phyloP scores from a whole-genome alignment of 2,329 filamentous ascomycete genomes.

The Phialophora verrucosa region DNA sequence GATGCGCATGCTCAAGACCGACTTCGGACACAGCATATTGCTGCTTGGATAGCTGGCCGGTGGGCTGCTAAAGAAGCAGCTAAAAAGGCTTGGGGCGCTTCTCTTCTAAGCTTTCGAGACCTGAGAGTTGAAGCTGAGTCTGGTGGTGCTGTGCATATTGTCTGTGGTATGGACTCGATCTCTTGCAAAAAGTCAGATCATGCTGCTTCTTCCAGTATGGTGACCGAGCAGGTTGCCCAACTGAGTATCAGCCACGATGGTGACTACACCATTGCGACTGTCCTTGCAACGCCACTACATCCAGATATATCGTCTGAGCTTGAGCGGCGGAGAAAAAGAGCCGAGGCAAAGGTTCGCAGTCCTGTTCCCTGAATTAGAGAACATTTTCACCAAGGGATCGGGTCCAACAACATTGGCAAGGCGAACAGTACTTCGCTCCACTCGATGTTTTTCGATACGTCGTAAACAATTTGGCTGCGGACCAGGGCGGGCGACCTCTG shows the following conservation, averaged over 20 bases:
- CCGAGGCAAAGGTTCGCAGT: conserved; percentile 25
- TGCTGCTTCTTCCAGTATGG: conserved; percentile 30
- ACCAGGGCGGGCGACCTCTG: neutral
- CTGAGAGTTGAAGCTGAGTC: conserved; percentile 52
- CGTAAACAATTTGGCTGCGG: conserved; percentile 8
- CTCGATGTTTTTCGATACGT: neutral
- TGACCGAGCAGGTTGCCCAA: conserved; percentile 62
- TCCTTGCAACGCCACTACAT: conserved; percentile 45
- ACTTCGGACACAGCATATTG: conserved; percentile 20
- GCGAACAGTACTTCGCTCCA: neutral
- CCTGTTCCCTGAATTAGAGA: neutral
- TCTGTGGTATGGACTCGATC: conserved; percentile 37
- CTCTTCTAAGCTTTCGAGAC: conserved; percentile 66
- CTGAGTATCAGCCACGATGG: conserved; percentile 88
- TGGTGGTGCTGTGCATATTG: conserved; percentile 27
- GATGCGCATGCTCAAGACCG: conserved; percentile 17
- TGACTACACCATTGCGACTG: conserved; percentile 69
- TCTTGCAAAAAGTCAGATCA: neutral
- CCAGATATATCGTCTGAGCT: conserved; percentile 32
- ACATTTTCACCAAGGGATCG: neutral
- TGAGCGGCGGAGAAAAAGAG: conserved; percentile 17
- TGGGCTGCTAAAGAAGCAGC: conserved; percentile 78
- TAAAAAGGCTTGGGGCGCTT: conserved; percentile 71
- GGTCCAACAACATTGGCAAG: neutral
- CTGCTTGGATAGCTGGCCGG: conserved; percentile 53